Evolutionary conservation across 2,329 filamentous ascomycete species (phyloP), one percentile per base, ranked within the genome.

Genomic region (Lithohypha guttulata): DNA sequence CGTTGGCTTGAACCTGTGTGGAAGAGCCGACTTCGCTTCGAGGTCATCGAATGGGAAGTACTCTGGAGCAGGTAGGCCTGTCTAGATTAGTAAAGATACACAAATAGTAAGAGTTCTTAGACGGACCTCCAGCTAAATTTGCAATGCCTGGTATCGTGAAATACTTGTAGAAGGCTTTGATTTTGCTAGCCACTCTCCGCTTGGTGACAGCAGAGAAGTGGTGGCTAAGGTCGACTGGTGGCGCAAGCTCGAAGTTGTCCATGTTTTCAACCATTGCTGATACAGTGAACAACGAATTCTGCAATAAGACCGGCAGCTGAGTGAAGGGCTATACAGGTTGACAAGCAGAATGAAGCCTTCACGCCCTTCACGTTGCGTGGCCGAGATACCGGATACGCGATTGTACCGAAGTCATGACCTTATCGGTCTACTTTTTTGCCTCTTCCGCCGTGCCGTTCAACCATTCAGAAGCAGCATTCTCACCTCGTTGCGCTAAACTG

Each of bases 11-110:
- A 82, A 91, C 59, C 86, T 75, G 47, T 81, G 68, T 6, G 84
- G 79, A 45, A 75, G 73, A 21, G 84, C 84, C 45, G 81, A 75
- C 48, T 81, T 77, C 27, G 86, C 84, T 61, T 93, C 84, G 46
- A 95, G 75, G 1, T 85, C 91, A 53, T 95, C 86, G 60, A 82
- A 94, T 6, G 87, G 87, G 55, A 95, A 95, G 63, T 84, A 84
- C 42, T 73, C 72, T 26, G 79, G 69, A 59, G 91, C 80, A 11
- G 87, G 87, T 15, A 93, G 73, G 44, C 84, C 84, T 87, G 47
- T 20, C 32, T 23, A n/a, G 34, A 29, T 50, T 27, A 45, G 40
- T 32, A 41, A 47, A 15, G n/a, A n/a, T n/a, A n/a, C n/a, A n/a
- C n/a, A n/a, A n/a, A n/a, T n/a, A n/a, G n/a, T n/a, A n/a, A n/a